Base-by-base conservation (phyloP, 495 filamentous ascomycete species). In the Chaetomium fimeti region DNA sequence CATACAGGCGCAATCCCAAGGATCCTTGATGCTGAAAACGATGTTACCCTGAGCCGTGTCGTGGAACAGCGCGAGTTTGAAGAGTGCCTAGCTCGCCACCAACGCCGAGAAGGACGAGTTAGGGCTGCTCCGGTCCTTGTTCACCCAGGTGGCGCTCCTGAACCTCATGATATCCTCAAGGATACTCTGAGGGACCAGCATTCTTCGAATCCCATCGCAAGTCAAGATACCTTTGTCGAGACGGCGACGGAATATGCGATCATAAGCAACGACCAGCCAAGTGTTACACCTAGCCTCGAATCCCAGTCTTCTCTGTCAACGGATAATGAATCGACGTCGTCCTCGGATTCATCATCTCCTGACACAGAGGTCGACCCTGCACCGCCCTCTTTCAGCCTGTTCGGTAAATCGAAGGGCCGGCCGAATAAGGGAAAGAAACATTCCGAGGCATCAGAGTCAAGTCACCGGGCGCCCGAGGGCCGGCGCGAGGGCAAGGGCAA, bases 41-140 rank as follows among this genome's bases (percentile, higher is more conserved):
- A 72, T 52, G 57, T 67, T 5, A 27, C 61, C 15, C 38, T 70
- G 32, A 70, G 68, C 53, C 66, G 66, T 5, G 24, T 67, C 18
- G n/a, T 72, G 1, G 66, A 68, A 58, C 40, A 45, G 27, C 70
- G 65, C 42, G 66, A 64, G 48, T 58, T 24, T 22, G 62, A 70
- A 18, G 60, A 69, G 20, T 32, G 42, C 13, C 13, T 53, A 4
- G 15, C 36, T 38, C 38, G 18, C 42, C 43, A 36, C 15, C 43
- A 42, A 18, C 42, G 13, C 25, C 42, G 8, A 49, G 49, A 42
- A 24, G 61, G 49, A 12, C 25, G 61, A 27, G 43, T 47, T 8
- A 27, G 52, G 36, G 40, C 51, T 15, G 43, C 27, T 42, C 40
- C 61, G 12, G 61, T 57, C 22, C 9, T 48, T 38, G 42, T 63